Conservation (phyloP, 2,329 filamentous ascomycete genomes). For the Elsinoe necatrix region DNA sequence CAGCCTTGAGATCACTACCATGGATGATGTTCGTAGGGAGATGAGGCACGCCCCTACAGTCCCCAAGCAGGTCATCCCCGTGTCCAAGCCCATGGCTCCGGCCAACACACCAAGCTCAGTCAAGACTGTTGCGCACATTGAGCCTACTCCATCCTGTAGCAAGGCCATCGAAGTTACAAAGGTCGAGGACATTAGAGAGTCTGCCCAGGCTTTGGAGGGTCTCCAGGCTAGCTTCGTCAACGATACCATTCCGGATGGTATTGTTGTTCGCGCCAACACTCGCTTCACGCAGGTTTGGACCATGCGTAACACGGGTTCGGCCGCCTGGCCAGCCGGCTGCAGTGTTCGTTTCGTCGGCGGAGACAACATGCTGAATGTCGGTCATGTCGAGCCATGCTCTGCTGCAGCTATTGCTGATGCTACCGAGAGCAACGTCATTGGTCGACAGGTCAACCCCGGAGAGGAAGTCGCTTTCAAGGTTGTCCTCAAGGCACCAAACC, state of each 20-base stretch:
- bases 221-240: slow-evolving; percentile 63
- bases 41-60: slow-evolving; percentile 29
- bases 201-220: slow-evolving; percentile 24
- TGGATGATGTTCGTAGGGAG: slow-evolving; percentile 65
- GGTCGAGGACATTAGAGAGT: slow-evolving; percentile 19
- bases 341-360: slow-evolving; percentile 86
- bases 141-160: slow-evolving; percentile 42
- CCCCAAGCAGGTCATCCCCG: slow-evolving; percentile 17
- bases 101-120: slow-evolving; percentile 51
- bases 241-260: slow-evolving; percentile 73
- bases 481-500: slow-evolving; percentile 68
- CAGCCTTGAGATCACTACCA: slow-evolving; percentile 76
- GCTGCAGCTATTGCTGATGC: slow-evolving; percentile 68
- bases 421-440: slow-evolving; percentile 72
- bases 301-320: slow-evolving; percentile 71
- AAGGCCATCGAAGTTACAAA: not conserved
- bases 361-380: slow-evolving; percentile 91
- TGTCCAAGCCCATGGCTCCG: not conserved
- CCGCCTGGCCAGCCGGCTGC: slow-evolving; percentile 79
- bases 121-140: slow-evolving; percentile 64
- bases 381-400: slow-evolving; percentile 69
- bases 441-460: slow-evolving; percentile 60
- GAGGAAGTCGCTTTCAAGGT: slow-evolving; percentile 75
- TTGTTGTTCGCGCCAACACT: slow-evolving; percentile 58
- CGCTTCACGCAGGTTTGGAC: slow-evolving; percentile 88